Base-by-base conservation (phyloP, 257 asterid genomes). In the Solanum medicagineum region DNA sequence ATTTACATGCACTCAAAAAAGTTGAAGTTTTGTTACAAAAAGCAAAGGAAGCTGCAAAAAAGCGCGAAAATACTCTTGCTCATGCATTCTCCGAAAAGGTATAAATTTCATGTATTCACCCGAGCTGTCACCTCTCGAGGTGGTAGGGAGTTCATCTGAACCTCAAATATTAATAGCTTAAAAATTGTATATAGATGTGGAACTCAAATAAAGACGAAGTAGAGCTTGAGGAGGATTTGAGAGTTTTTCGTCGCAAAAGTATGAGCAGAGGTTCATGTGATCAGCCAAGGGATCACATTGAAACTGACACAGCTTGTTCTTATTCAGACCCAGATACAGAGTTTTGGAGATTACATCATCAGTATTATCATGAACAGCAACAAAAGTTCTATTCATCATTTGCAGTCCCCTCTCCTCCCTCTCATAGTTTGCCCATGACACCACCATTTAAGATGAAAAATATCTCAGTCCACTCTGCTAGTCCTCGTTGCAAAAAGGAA, bases 21-120 rank as follows among this genome's bases (percentile, higher is more conserved):
- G 86, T 92, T 82, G 87, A 87, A 47, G 80, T 83, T 44, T 68
- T 89, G 81, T 83, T 92, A 42, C 87, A 88, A 59, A 90, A 69
- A 77, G 90, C 90, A 45, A 87, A 90, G 80, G 92, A 91, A 26
- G 89, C 91, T 85, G 88, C 95, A 29, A 90, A 89, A 87, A 86
- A 75, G 83, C 91, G 87, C 70, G 93, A 91, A 74, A 90, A 88
- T 20, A 86, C 90, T 36, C 94, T 93, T 81, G 92, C 93, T 80
- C 90, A 87, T 88, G 93, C 93, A 86, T 89, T 93, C 86, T 91
- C 98, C 83, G 92, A 71, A 22, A 92, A 93, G 97, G 98, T 90
- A 59, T n/a, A 20, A 20, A n/a, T 32, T 2, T 2, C 0, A 32
- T 32, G 0, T 2, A 26, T 65, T 13, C 4, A 29, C 45, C 12